These are phyloP conservation scores for Astragalus glycyphyllos DNA, from an alignment of 306 rosid genomes.

Conservation along the genomic window DNA sequence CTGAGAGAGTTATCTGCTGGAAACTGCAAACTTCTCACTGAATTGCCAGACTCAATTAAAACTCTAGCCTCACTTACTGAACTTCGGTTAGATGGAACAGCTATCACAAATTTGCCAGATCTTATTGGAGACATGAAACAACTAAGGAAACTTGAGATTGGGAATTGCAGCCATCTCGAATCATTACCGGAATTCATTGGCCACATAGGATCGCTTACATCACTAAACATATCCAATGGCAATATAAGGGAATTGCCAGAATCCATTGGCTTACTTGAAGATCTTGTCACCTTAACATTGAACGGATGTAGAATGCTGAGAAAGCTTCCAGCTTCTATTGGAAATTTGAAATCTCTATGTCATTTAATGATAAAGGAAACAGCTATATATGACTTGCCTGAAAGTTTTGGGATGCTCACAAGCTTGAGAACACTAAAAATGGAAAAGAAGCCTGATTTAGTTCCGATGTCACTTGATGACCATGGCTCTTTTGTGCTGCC, in stretches of 20 bases:
- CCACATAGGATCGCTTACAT: conserved; percentile 47
- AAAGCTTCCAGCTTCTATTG: conserved; percentile 67
- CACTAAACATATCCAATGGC: conserved; percentile 45
- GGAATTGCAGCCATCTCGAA: conserved; percentile 54
- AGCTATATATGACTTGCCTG: conserved; percentile 56
- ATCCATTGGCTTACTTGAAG: conserved; percentile 53
- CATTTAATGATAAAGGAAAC: conserved; percentile 58
- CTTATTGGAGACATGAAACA: conserved; percentile 57
- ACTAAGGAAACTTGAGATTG: conserved; percentile 60
- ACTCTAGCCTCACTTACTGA: conserved; percentile 48
- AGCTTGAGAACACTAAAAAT: conserved; percentile 55
- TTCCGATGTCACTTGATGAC: neutral
- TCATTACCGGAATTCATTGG: conserved; percentile 69
- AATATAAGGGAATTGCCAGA: conserved; percentile 58
- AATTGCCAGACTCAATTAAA: conserved; percentile 56
- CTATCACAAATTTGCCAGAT: conserved; percentile 63
- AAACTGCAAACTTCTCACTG: conserved; percentile 34
- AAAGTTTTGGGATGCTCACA: conserved; percentile 67
- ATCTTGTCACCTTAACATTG: conserved; percentile 54
- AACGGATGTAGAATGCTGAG: conserved; percentile 49
- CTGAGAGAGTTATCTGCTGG: conserved; percentile 50
- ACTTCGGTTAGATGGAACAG: conserved; percentile 55
- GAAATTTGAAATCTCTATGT: conserved; percentile 55
- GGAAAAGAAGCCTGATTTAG: conserved; percentile 43
- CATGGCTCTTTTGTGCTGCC: conserved; percentile 42